Evolutionary conservation across 805 yeast genomes (phyloP).

Genomic region (Metschnikowia vanudenii): DNA sequence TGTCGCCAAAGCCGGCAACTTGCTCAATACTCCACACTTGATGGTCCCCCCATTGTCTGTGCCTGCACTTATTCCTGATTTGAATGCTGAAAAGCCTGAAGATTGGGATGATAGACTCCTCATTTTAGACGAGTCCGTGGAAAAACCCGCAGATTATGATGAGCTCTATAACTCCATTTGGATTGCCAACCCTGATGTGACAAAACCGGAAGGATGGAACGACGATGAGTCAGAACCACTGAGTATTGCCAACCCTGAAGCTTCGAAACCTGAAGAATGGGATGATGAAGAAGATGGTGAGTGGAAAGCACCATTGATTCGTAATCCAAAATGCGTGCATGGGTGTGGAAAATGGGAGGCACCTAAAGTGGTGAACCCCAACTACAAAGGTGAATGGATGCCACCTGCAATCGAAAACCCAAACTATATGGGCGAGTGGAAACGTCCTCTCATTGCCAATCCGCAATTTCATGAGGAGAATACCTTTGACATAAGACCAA

Average conservation of each 20-base stretch:
- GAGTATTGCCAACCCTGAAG: slow-evolving; percentile 65
- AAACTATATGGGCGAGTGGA: slow-evolving; percentile 75
- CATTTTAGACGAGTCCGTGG: slow-evolving; percentile 61
- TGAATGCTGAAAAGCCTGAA: slow-evolving; percentile 64
- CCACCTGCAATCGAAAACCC: slow-evolving; percentile 74
- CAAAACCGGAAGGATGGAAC: slow-evolving; percentile 78
- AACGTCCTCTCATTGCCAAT: slow-evolving; percentile 61
- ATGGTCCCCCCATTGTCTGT: slow-evolving; percentile 70
- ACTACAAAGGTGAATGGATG: slow-evolving; percentile 75
- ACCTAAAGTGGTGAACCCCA: slow-evolving; percentile 64
- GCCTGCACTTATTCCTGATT: slow-evolving; percentile 56
- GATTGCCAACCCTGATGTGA: slow-evolving; percentile 66
- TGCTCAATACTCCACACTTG: slow-evolving; percentile 48
- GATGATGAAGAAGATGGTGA: slow-evolving; percentile 87
- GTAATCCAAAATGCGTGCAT: slow-evolving; percentile 69
- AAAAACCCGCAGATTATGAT: slow-evolving; percentile 85
- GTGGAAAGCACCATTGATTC: slow-evolving; percentile 70
- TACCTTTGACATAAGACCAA: slow-evolving; percentile 46
- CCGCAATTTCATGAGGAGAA: slow-evolving; percentile 68
- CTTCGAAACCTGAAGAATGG: slow-evolving; percentile 74
- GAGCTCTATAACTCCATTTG: slow-evolving; percentile 55
- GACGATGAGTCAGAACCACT: slow-evolving; percentile 50
- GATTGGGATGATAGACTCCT: slow-evolving; percentile 75
- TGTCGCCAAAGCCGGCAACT: slow-evolving; percentile 65
- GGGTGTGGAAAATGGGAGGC: slow-evolving; percentile 86